Base-by-base conservation (phyloP, 768 basidiomycete species). In the Lactarius vividus region DNA sequence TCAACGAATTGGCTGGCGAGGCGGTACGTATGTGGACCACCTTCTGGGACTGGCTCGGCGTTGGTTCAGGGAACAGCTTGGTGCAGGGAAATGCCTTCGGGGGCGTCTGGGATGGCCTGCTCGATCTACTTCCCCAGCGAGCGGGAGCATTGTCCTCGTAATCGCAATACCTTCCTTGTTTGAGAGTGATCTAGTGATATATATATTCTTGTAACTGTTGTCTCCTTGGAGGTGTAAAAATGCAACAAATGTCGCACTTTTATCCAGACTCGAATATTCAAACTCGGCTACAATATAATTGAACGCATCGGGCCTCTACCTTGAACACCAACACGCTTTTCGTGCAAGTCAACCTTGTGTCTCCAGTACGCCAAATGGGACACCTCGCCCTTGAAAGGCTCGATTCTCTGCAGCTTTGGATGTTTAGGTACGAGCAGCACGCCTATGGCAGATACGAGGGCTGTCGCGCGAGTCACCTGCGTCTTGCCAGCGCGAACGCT, bases 281-380 rank as follows among this genome's bases (percentile, higher is more conserved):
- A n/a, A n/a, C n/a, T n/a, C n/a, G n/a, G n/a, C n/a, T n/a, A n/a
- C n/a, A n/a, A n/a, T n/a, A n/a, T n/a, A n/a, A n/a, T n/a, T n/a
- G n/a, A n/a, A n/a, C n/a, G n/a, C n/a, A n/a, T n/a, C n/a, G n/a
- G n/a, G n/a, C n/a, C n/a, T n/a, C n/a, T n/a, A 29, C 86, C 87
- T 72, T 87, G 81, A 4, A 88, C 82, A 0, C 82, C 85, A 5
- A 88, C 80, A 37, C 78, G 76, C 73, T 85, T 85, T 1, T 80
- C 81, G 65, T 77, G 75, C 63, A 87, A 71, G 42, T 79, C 74
- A 15, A 87, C 77, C 69, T 82, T 82, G 56, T 84, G 82, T 53
- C 79, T 74, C 88, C 87, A 82, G 63, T 74, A 72, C 23, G 83
- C 81, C 39, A 85, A 84, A 74, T 87, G 87, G 74, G 82, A 88